phyloP scores from a whole-genome alignment of 2,329 filamentous ascomycete genomes.

The Sporothrix dimorphospora region DNA sequence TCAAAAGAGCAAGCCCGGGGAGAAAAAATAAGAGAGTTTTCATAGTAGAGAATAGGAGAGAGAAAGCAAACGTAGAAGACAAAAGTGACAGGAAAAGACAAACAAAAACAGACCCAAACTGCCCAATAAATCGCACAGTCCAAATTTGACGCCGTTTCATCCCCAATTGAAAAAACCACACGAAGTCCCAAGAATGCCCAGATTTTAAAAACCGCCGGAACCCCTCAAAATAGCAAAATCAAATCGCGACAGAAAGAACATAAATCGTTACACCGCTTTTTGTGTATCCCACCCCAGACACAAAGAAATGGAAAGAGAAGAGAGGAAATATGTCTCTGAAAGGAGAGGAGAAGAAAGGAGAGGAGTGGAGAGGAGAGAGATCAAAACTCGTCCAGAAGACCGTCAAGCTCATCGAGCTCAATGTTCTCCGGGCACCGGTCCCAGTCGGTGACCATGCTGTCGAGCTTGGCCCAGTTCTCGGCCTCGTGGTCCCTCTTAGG shows the following conservation, averaged over 20 bases:
- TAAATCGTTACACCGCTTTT: constrained; percentile 23
- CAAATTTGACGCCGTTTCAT: background rate
- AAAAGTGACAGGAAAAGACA: background rate
- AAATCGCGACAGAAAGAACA: constrained; percentile 5
- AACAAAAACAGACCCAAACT: constrained; percentile 8
- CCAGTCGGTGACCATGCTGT: constrained; percentile 53
- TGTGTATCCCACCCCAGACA: constrained; percentile 16
- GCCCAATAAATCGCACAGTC: background rate
- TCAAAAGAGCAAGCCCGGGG: background rate
- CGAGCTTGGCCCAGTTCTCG: constrained; percentile 51
- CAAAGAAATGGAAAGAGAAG: background rate
- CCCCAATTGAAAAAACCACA: constrained; percentile 6
- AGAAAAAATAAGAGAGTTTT: constrained; percentile 12
- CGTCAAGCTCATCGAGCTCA: constrained; percentile 90
- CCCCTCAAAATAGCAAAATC: background rate
- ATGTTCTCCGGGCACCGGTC: constrained; percentile 83
- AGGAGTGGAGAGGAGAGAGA: background rate
- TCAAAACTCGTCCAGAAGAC: constrained; percentile 76
- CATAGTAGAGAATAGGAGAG: constrained; percentile 6
- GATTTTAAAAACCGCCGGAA: constrained; percentile 1
- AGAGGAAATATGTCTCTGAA: too few relatives aligned
- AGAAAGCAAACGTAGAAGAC: background rate
- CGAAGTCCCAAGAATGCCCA: constrained; percentile 17
- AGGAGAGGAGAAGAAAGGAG: constrained; percentile 10
- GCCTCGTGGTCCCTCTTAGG: constrained; percentile 46